Conservation (phyloP, 2,329 filamentous ascomycete genomes). For the Camptophora hylomeconis region DNA sequence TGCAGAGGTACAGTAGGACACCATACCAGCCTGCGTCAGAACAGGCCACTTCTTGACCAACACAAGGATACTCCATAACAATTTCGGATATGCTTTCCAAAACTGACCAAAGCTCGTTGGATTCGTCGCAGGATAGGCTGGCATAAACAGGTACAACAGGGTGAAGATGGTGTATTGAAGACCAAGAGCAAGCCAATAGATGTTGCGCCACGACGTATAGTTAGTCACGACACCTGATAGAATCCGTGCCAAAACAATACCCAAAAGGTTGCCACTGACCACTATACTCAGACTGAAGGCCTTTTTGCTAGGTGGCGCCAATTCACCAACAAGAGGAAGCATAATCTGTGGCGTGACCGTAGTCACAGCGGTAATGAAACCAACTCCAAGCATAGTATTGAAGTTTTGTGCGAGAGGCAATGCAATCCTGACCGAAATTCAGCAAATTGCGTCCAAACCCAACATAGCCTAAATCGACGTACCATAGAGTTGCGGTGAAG, state of each 20-base stretch:
- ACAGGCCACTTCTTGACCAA: constrained; percentile 54
- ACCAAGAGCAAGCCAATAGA: constrained; percentile 66
- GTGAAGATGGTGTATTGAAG: constrained; percentile 55
- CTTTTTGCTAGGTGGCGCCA: constrained; percentile 55
- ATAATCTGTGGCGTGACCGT: constrained; percentile 71
- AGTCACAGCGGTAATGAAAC: constrained; percentile 61
- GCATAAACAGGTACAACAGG: constrained; percentile 58
- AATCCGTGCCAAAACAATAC: constrained; percentile 62
- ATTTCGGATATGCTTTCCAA: constrained; percentile 44
- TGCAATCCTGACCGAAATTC: constrained; percentile 31
- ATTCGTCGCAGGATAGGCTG: constrained; percentile 67
- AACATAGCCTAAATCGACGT: constrained; percentile 21
- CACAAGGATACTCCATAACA: constrained; percentile 51
- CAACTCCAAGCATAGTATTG: constrained; percentile 52
- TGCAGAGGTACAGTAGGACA: constrained; percentile 48
- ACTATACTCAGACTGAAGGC: constrained; percentile 61
- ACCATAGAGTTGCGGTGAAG: constrained; percentile 56
- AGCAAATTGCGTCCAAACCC: not conserved
- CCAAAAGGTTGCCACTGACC: constrained; percentile 60
- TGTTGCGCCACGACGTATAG: constrained; percentile 59
- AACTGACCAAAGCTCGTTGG: constrained; percentile 36
- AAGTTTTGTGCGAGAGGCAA: constrained; percentile 58
- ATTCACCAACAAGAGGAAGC: constrained; percentile 68
- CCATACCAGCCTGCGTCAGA: constrained; percentile 55
- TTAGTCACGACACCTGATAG: constrained; percentile 64